Conservation (phyloP, 2,329 filamentous ascomycete species). For the Hypoxylon sp. region DNA sequence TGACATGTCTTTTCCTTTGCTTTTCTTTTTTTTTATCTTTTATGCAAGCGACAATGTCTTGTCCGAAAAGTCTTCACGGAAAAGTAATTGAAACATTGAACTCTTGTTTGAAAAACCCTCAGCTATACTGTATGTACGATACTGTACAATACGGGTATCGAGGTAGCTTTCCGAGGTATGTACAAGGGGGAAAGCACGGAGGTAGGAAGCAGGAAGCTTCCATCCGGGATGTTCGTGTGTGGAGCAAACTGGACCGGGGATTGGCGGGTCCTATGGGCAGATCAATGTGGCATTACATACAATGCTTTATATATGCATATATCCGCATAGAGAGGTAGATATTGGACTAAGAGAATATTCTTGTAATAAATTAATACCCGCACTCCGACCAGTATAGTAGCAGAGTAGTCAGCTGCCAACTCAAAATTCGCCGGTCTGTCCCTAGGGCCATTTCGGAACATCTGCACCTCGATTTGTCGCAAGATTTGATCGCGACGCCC, state of each 20-base stretch:
- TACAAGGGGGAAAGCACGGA: slow-evolving; percentile 15
- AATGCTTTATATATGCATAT: slow-evolving; percentile 13
- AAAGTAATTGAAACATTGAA: neutral
- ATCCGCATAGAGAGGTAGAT: neutral
- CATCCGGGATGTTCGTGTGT: slow-evolving; percentile 22
- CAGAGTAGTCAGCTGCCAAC: slow-evolving; percentile 9
- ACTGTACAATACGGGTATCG: slow-evolving; percentile 7
- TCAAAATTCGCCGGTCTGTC: slow-evolving; percentile 2
- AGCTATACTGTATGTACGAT: neutral
- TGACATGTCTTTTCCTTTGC: neutral
- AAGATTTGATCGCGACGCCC: slow-evolving; percentile 20
- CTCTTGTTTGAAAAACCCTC: neutral
- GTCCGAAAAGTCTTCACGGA: neutral
- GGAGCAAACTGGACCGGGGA: slow-evolving; percentile 25
- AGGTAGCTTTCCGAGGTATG: slow-evolving; percentile 14
- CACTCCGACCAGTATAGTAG: neutral
- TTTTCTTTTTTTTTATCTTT: neutral
- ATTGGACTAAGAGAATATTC: neutral
- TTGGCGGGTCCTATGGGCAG: slow-evolving; percentile 30
- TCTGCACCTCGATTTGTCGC: slow-evolving; percentile 34
- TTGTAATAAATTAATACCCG: neutral
- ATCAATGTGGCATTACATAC: slow-evolving; percentile 25
- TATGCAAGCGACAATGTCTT: neutral
- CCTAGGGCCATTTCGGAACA: slow-evolving; percentile 1
- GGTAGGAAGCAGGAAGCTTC: slow-evolving; percentile 23